Base-by-base conservation (phyloP, 1,284 basidiomycete species). In the Polyporus tsugae region DNA sequence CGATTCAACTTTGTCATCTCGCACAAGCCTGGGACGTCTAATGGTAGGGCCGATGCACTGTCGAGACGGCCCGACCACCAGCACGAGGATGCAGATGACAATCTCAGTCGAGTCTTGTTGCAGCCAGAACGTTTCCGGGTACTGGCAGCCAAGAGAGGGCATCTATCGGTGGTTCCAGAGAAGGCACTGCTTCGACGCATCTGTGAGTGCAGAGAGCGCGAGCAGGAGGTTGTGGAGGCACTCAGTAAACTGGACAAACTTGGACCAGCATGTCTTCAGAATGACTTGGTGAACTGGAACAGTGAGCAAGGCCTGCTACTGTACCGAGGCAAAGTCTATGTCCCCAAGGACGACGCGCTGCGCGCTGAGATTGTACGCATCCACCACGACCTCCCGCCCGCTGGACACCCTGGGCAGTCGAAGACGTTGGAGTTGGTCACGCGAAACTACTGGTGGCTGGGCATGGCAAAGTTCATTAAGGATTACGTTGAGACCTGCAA, bases 401-500 rank as follows among this genome's bases (percentile, higher is more conserved):
- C 46, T 13, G 61, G 61, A 52, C 61, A 63, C 5, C 61, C 44
- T 22, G 44, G 61, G 10, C 44, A 39, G 29, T 35, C 6, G 13
- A 63, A 63, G 61, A 63, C 17, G 33, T 4, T 52, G 6, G 46
- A 63, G 49, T 39, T 63, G 19, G 44, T 63, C 33, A 33, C 9
- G 2, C 46, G 46, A 19, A 63, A 52, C n/a, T 63, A 63, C 41
- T 57, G 52, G 52, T 63, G 52, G 36, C 52, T 0, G 55, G 46
- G 0, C 55, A 68, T 0, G 87, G 86, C 67, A 0, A 75, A 68
- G n/a, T 25, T 52, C 52, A 70, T 82, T 0, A 58, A 49, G 0
- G 60, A 70, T 0, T 88, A 87, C 67, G 75, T 84, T 0, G 61
- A 74, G 1, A 77, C 77, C 0, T 87, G 86, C 67, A 70, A 77